Conservation (phyloP, 106 monocot species). For the Ottelia alismoides region DNA sequence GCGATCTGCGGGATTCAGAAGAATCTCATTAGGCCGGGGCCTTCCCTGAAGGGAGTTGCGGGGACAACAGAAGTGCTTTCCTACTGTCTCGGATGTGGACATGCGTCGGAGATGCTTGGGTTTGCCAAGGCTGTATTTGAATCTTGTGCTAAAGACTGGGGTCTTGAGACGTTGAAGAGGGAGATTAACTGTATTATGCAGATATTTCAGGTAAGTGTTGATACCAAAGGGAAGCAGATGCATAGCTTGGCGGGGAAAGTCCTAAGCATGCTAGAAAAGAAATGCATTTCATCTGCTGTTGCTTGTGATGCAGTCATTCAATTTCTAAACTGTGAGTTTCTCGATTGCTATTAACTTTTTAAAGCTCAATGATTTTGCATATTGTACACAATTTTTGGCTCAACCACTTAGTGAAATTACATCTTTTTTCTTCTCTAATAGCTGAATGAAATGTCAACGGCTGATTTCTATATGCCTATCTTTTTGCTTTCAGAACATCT, state of each 20-base stretch:
- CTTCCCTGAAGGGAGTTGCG: slow-evolving; percentile 34
- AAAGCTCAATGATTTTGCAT: too few relatives aligned
- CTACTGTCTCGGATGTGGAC: slow-evolving; percentile 78
- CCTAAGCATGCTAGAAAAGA: slow-evolving; percentile 50
- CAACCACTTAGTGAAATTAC: too few relatives aligned
- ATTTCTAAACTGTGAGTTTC: slow-evolving; percentile 90
- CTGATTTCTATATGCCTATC: too few relatives aligned
- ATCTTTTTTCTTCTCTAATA: too few relatives aligned
- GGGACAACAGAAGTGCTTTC: slow-evolving; percentile 90
- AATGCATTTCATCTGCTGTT: slow-evolving; percentile 39
- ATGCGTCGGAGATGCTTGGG: slow-evolving; percentile 92
- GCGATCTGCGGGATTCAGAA: slow-evolving; percentile 66
- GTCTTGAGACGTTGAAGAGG: slow-evolving; percentile 59
- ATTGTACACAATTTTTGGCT: too few relatives aligned
- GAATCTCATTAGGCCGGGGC: slow-evolving; percentile 74
- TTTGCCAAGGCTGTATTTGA: slow-evolving; percentile 96
- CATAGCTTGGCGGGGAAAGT: slow-evolving; percentile 56
- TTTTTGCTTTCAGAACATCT: too few relatives aligned
- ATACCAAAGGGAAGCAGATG: slow-evolving; percentile 72
- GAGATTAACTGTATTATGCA: slow-evolving; percentile 84
- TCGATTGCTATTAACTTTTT: too few relatives aligned
- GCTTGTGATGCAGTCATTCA: slow-evolving; percentile 61
- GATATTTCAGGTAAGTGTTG: slow-evolving; percentile 68
- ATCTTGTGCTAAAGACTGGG: slow-evolving; percentile 87
- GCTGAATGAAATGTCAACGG: too few relatives aligned